These are phyloP conservation scores for Xylaria palmicola DNA, from an alignment of 495 filamentous ascomycete species.

Conservation along the genomic window DNA sequence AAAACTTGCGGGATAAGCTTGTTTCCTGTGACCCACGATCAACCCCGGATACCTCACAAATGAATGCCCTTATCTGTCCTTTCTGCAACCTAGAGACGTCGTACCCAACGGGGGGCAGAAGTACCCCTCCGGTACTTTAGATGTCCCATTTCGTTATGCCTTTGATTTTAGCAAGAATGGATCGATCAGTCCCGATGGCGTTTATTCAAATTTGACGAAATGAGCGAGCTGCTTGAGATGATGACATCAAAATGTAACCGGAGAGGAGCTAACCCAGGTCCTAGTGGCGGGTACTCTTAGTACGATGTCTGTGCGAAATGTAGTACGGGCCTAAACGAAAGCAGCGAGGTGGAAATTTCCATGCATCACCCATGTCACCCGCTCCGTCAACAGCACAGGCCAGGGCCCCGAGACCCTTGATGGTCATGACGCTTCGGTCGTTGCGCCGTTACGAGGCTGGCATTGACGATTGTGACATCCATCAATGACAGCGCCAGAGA, in stretches of 20 bases:
- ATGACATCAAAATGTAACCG: neutral
- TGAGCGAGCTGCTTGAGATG: neutral
- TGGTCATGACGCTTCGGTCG: slow-evolving; percentile 3
- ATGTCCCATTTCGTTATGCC: no score
- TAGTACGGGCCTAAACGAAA: slow-evolving; percentile 6
- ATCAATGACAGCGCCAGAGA: neutral
- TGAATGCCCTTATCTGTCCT: neutral
- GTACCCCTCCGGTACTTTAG: neutral
- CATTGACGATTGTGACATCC: neutral
- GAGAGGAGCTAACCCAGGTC: neutral
- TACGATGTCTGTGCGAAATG: slow-evolving; percentile 1
- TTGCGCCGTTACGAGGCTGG: neutral
- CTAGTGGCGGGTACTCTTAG: neutral
- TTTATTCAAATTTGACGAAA: neutral
- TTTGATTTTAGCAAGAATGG: slow-evolving; percentile 1
- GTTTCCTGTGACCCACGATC: neutral
- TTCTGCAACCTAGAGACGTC: neutral
- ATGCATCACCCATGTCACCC: slow-evolving; percentile 8
- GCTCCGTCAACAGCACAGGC: neutral
- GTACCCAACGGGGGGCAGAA: neutral
- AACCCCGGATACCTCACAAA: neutral
- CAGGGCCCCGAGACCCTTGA: neutral
- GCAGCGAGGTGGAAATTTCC: neutral
- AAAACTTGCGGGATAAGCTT: no score
- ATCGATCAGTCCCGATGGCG: neutral